Percentiles rank a stretch among this genome's conserved stretches.
Conservation (phyloP, 169 alveolate genomes). For the Cryptosporidium muris region DNA sequence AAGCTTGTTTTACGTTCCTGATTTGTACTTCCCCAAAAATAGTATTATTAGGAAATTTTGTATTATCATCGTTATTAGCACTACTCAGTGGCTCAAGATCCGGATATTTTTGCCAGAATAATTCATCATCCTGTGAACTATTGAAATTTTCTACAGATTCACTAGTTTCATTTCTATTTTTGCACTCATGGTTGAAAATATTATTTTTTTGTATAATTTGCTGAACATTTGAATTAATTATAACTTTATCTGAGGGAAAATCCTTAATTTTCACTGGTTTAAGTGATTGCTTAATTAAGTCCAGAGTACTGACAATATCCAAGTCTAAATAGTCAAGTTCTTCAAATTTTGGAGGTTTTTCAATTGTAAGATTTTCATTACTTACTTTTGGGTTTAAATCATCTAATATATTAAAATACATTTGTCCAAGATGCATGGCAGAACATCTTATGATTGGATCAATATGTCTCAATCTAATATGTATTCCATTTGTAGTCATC, state of each 20-base stretch:
- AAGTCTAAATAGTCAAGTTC: constrained; percentile 7
- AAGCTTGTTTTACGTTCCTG: constrained; percentile 16
- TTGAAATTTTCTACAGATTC: not conserved
- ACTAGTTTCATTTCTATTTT: not conserved
- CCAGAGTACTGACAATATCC: not conserved
- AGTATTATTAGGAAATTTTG: not conserved
- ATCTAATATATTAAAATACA: constrained; percentile 24
- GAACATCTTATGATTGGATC: constrained; percentile 44
- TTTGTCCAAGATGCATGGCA: constrained; percentile 47
- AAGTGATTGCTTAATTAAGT: not conserved
- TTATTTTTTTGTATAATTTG: not conserved
- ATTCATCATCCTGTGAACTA: constrained; percentile 29
- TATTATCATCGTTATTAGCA: not conserved
- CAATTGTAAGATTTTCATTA: constrained; percentile 1
- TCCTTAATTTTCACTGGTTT: not conserved
- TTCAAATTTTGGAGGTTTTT: constrained; percentile 35
- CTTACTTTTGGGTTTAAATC: constrained; percentile 6
- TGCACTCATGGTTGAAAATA: not conserved
- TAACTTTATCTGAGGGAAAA: not conserved
- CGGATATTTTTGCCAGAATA: constrained; percentile 52
- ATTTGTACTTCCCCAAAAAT: not conserved
- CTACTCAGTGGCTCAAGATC: not conserved
- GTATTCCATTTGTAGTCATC: constrained; percentile 52
- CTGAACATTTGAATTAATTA: not conserved
- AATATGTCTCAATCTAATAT: constrained; percentile 33